phyloP scores from a whole-genome alignment of 208 protist species.

The Angomonas desouzai region DNA sequence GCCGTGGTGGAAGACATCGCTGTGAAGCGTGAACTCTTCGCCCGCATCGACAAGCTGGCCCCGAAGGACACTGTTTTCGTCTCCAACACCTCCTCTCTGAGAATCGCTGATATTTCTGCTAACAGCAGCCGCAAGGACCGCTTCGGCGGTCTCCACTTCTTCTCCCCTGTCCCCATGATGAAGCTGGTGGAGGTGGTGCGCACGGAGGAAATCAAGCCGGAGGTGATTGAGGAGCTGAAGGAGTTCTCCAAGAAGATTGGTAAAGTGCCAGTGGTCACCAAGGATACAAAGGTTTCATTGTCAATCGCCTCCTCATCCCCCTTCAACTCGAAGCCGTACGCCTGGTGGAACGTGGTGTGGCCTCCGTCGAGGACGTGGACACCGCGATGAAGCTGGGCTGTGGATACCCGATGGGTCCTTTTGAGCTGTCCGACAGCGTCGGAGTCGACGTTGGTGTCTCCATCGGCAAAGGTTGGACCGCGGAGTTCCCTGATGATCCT shows the following conservation, averaged over 20 bases:
- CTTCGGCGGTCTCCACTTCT: slow-evolving; percentile 94
- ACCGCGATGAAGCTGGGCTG: slow-evolving; percentile 87
- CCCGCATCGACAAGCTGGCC: slow-evolving; percentile 58
- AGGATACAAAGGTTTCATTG: slow-evolving; percentile 90
- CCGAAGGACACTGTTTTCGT: slow-evolving; percentile 76
- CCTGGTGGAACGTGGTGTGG: slow-evolving; percentile 78
- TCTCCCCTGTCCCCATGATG: slow-evolving; percentile 90
- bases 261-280: slow-evolving; percentile 63
- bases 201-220: slow-evolving; percentile 41
- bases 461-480: slow-evolving; percentile 72
- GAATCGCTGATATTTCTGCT: slow-evolving; percentile 82
- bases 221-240: slow-evolving; percentile 39
- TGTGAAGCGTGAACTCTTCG: slow-evolving; percentile 89
- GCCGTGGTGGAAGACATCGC: slow-evolving; percentile 90
- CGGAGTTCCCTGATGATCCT: slow-evolving; percentile 44
- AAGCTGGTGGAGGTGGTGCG: slow-evolving; percentile 88
- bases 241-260: slow-evolving; percentile 48
- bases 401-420: slow-evolving; percentile 89
- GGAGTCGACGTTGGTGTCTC: slow-evolving; percentile 72
- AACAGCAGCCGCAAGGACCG: slow-evolving; percentile 66
- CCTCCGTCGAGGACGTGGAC: slow-evolving; percentile 76
- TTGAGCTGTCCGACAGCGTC: slow-evolving; percentile 71
- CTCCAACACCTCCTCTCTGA: slow-evolving; percentile 93
- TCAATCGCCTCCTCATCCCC: slow-evolving; percentile 87
- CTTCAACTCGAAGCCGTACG: slow-evolving; percentile 73